These are phyloP conservation scores for Veloboletus limbatus DNA, from an alignment of 1,284 basidiomycete genomes.

Conservation along the genomic window DNA sequence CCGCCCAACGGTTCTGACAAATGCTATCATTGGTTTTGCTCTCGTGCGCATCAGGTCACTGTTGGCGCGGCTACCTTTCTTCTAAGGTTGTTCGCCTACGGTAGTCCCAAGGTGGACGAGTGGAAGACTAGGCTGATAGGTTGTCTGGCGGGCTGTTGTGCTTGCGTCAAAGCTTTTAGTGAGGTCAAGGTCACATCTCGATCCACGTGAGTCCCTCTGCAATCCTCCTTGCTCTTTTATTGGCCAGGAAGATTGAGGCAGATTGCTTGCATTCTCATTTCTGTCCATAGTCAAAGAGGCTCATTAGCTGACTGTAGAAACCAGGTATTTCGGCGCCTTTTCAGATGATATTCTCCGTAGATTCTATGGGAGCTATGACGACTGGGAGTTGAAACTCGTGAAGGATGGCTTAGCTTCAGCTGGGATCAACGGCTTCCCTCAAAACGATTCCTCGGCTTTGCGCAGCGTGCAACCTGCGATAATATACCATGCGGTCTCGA, in stretches of 20 bases:
- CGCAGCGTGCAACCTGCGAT: slow-evolving; percentile 45
- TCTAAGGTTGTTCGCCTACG: slow-evolving; percentile 77
- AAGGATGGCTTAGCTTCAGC: slow-evolving; percentile 43
- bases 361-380: slow-evolving; percentile 67
- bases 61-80: slow-evolving; percentile 72
- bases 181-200: slow-evolving; percentile 60
- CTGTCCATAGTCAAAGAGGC: slow-evolving; percentile 5
- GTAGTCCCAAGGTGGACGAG: slow-evolving; percentile 50
- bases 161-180: slow-evolving; percentile 67
- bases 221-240: neutral
- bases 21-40: slow-evolving; percentile 71
- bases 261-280: slow-evolving; percentile 10
- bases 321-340: slow-evolving; percentile 69
- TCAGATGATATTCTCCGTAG: slow-evolving; percentile 42
- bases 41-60: slow-evolving; percentile 48
- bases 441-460: slow-evolving; percentile 12
- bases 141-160: slow-evolving; percentile 60
- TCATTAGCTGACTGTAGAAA: slow-evolving; percentile 20
- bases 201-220: slow-evolving; percentile 58
- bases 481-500: slow-evolving; percentile 67
- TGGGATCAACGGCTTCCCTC: slow-evolving; percentile 28
- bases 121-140: slow-evolving; percentile 61
- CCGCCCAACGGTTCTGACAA: slow-evolving; percentile 38
- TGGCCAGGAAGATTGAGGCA: slow-evolving; percentile 6
- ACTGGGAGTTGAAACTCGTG: slow-evolving; percentile 60